Percentiles rank a stretch among this genome's conserved stretches.
phyloP scores from a whole-genome alignment of 2,329 filamentous ascomycete genomes.

The Didymella exigua region DNA sequence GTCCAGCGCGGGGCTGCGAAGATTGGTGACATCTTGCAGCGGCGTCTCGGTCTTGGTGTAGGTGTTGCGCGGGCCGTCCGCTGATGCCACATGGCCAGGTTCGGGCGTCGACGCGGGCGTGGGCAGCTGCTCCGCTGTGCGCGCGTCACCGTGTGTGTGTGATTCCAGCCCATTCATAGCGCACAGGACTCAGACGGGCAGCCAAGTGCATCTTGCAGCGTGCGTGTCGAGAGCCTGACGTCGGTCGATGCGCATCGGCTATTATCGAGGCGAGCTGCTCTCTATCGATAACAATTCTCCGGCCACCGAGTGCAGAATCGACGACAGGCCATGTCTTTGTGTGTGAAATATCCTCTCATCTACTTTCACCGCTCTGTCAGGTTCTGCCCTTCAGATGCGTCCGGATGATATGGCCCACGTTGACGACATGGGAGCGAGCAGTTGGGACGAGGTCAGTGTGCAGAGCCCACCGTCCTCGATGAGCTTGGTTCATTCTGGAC shows the following conservation, averaged over 20 bases:
- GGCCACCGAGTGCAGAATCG: not conserved
- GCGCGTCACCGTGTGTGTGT: conserved; percentile 25
- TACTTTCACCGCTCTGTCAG: not conserved
- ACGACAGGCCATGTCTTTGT: too few relatives aligned
- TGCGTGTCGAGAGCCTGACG: conserved; percentile 3
- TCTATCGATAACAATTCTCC: not conserved
- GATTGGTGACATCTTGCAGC: conserved; percentile 20
- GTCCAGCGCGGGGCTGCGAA: conserved; percentile 18
- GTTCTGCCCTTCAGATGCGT: not conserved
- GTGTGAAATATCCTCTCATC: too few relatives aligned
- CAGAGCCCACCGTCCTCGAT: too few relatives aligned
- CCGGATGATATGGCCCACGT: too few relatives aligned
- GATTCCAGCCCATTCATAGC: conserved; percentile 41
- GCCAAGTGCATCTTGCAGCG: conserved; percentile 24
- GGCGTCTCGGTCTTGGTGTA: conserved; percentile 12
- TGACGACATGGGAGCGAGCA: too few relatives aligned
- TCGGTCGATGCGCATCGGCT: not conserved
- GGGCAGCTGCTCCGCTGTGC: conserved; percentile 33
- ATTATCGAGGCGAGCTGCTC: conserved; percentile 1
- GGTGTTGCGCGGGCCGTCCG: conserved; percentile 14
- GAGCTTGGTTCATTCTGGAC: too few relatives aligned
- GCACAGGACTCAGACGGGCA: conserved; percentile 17
- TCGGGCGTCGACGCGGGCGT: conserved; percentile 37
- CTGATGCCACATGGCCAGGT: conserved; percentile 30
- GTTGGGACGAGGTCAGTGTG: too few relatives aligned